Evolutionary conservation across 2,329 filamentous ascomycete genomes (phyloP).

Genomic region (Ascosphaera pollenicola): DNA sequence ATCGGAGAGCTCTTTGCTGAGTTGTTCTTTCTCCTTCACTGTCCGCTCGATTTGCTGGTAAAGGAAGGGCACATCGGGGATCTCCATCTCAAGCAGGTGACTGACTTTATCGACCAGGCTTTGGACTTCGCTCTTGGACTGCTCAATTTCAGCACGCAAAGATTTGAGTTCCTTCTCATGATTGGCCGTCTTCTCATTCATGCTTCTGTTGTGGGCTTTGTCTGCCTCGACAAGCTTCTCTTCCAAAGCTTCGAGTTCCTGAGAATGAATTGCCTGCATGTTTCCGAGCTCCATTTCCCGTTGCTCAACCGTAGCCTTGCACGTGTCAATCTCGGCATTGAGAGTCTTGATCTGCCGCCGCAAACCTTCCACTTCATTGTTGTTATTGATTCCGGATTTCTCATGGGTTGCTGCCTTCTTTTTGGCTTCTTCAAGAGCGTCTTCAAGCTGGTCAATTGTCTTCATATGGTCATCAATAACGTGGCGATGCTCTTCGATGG

Average conservation of each 20-base stretch:
- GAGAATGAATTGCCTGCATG: slow-evolving; percentile 30
- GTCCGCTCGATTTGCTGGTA: slow-evolving; percentile 42
- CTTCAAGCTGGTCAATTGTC: slow-evolving; percentile 53
- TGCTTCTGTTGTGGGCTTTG: slow-evolving; percentile 12
- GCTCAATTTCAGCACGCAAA: slow-evolving; percentile 39
- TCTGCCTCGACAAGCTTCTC: slow-evolving; percentile 15
- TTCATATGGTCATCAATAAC: slow-evolving; percentile 33
- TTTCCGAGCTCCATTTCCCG: slow-evolving; percentile 31
- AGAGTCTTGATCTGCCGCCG: slow-evolving; percentile 28
- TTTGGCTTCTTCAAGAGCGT: slow-evolving; percentile 43
- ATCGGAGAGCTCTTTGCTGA: slow-evolving; percentile 20
- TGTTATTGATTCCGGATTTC: slow-evolving; percentile 33
- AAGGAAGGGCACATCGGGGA: slow-evolving; percentile 31
- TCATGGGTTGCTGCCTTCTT: slow-evolving; percentile 45
- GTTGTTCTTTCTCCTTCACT: slow-evolving; percentile 19
- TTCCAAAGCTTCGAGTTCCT: slow-evolving; percentile 19
- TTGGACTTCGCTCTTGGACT: slow-evolving; percentile 43
- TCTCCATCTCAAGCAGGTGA: slow-evolving; percentile 17
- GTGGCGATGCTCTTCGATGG: slow-evolving; percentile 25
- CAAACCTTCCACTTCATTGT: slow-evolving; percentile 24
- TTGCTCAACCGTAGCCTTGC: slow-evolving; percentile 31
- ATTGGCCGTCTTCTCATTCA: slow-evolving; percentile 31
- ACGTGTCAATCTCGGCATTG: slow-evolving; percentile 32
- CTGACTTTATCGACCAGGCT: slow-evolving; percentile 40
- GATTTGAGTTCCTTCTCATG: slow-evolving; percentile 36